phyloP scores from a whole-genome alignment of 495 filamentous ascomycete genomes.

The Neurospora tetrasperma region DNA sequence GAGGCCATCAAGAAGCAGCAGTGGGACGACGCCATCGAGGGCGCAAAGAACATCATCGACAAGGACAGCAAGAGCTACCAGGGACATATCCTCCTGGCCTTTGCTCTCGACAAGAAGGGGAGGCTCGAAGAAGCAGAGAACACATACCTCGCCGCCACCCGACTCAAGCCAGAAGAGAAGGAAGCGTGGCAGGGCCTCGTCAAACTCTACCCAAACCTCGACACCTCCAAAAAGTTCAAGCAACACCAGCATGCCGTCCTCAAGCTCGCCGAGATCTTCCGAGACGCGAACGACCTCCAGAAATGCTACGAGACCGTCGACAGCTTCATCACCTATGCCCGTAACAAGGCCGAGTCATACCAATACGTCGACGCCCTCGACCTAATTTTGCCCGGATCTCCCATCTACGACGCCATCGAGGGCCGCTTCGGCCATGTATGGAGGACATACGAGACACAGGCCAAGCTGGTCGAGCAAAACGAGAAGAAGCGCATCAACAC shows the following conservation, averaged over 20 bases:
- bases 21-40: conserved; percentile 59
- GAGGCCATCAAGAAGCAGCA: conserved; percentile 69
- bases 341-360: conserved; percentile 55
- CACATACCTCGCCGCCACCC: conserved; percentile 66
- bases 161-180: conserved; percentile 38
- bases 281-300: conserved; percentile 49
- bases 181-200: conserved; percentile 89
- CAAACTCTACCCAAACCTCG: conserved; percentile 64
- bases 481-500: conserved; percentile 88
- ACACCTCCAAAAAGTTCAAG: conserved; percentile 55
- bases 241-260: conserved; percentile 63
- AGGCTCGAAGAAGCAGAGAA: conserved; percentile 59
- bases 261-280: conserved; percentile 63
- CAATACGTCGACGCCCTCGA: conserved; percentile 67
- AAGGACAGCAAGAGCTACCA: conserved; percentile 73
- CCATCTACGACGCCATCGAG: conserved; percentile 74
- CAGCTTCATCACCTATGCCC: conserved; percentile 62
- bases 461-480: conserved; percentile 74
- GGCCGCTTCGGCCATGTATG: conserved; percentile 73
- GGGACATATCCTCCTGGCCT: conserved; percentile 73
- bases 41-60: conserved; percentile 55
- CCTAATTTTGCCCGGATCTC: conserved; percentile 63
- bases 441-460: conserved; percentile 70
- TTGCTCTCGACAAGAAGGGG: conserved; percentile 66
- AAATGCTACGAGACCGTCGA: conserved; percentile 74